Base-by-base conservation (phyloP, 2,329 filamentous ascomycete species). In the Fusarium siculi region DNA sequence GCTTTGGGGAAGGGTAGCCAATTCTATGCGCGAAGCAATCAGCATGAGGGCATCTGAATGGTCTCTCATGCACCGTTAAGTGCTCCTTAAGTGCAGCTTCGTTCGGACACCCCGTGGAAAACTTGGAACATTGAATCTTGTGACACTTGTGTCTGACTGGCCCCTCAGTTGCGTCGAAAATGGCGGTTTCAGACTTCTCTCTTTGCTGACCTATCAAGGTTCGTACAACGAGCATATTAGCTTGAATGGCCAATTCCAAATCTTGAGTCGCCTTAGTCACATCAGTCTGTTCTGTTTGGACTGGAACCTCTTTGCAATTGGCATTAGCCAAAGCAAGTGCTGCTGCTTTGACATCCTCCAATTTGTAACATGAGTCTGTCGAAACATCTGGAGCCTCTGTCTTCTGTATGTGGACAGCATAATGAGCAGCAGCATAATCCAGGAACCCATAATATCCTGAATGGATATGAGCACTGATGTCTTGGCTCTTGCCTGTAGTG, bases 141-240 rank as follows among this genome's bases (percentile, higher is more conserved):
- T 50, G 15, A 1, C 64, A 68, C 11, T 53, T 68, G 12, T 56
- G 15, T 1, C 66, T 39, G 1, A 15, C 0, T 0, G 34, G 43
- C 0, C 66, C 64, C 1, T 39, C 52, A 0, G 15, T 44, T 7
- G 15, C 2, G 0, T 0, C 11, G 0, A 36, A n/a, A 25, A 4
- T 0, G 2, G 4, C 0, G 1, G 14, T 7, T n/a, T 14, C 30
- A 1, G 10, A 6, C 3, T 25, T 57, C 14, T 4, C 10, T 12
- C 54, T 1, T 2, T 25, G 18, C 0, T 14, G 1, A 0, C 4
- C 1, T 0, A 32, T 14, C 1, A n/a, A 0, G 0, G 1, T n/a
- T 4, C 50, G 32, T 1, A 37, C n/a, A 7, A 1, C 2, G 6
- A 4, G 2, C 2, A 62, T 39, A 0, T 5, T 23, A 1, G 25